Conservation (phyloP, 148 eudicot species). For the Bassia scoparia region DNA sequence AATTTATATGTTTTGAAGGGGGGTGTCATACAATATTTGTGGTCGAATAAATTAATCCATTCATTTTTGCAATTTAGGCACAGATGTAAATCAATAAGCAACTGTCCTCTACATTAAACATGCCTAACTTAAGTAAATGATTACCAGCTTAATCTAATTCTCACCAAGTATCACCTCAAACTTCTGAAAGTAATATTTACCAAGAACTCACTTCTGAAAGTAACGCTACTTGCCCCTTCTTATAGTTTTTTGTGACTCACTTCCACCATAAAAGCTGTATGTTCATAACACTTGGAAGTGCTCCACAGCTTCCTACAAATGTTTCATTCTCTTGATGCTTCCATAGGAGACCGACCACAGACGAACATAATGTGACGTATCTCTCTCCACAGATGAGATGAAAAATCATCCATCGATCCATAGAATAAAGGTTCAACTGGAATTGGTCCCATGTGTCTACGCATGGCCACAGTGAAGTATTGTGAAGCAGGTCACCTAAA, state of each 20-base stretch:
- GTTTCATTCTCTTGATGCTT: conserved; percentile 48
- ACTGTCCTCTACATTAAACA: no score
- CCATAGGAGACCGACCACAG: conserved; percentile 39
- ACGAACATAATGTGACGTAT: conserved; percentile 47
- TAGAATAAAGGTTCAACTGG: conserved; percentile 65
- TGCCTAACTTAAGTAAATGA: no score
- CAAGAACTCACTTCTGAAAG: no score
- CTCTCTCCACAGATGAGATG: conserved; percentile 71
- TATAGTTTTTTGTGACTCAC: conserved; percentile 31
- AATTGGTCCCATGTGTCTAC: conserved; percentile 59
- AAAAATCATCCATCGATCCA: conserved; percentile 76
- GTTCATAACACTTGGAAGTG: conserved; percentile 86
- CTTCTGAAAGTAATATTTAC: no score
- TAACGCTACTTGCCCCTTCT: no score
- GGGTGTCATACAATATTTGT: no score
- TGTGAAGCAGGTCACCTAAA: conserved; percentile 55
- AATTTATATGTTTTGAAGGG: no score
- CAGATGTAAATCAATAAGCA: no score
- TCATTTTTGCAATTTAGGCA: no score
- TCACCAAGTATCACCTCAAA: no score
- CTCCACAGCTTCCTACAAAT: conserved; percentile 79
- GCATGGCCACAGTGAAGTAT: conserved; percentile 66
- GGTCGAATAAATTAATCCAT: no score
- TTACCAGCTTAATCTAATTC: no score
- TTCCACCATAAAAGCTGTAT: conserved; percentile 89